phyloP scores from a whole-genome alignment of 2,329 filamentous ascomycete genomes.

The Nothophoma quercina region DNA sequence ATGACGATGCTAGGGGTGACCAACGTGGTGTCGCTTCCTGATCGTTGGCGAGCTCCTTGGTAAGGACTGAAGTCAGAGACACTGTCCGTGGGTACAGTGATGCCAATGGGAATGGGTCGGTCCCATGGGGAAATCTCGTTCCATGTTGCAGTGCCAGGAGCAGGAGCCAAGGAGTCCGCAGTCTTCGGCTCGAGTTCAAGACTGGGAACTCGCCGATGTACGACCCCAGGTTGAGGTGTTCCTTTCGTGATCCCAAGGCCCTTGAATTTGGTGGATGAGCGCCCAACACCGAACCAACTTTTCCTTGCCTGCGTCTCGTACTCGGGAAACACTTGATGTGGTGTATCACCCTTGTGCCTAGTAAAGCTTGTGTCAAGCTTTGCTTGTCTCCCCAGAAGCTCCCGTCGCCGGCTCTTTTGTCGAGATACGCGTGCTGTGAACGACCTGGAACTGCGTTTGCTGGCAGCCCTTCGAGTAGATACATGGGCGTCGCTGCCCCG shows the following conservation, averaged over 20 bases:
- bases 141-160: conserved; percentile 41
- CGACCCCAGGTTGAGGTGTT: conserved; percentile 38
- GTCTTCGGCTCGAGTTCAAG: conserved; percentile 37
- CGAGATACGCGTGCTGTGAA: conserved; percentile 48
- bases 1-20: conserved; percentile 61
- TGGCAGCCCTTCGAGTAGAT: conserved; percentile 35
- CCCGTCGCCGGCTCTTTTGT: conserved; percentile 66
- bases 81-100: conserved; percentile 67
- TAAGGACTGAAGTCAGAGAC: conserved; percentile 51
- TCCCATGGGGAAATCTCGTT: conserved; percentile 71
- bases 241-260: conserved; percentile 47
- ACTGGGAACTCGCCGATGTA: conserved; percentile 24
- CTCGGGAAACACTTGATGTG: conserved; percentile 55
- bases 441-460: conserved; percentile 44
- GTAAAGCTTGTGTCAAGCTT: conserved; percentile 73
- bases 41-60: conserved; percentile 46
- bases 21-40: conserved; percentile 44
- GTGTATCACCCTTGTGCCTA: conserved; percentile 52
- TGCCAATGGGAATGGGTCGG: conserved; percentile 76
- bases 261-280: conserved; percentile 39
- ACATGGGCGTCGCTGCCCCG: conserved; percentile 39
- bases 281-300: conserved; percentile 41
- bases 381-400: conserved; percentile 66
- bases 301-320: conserved; percentile 36
- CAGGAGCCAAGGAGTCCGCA: conserved; percentile 39